Evolutionary conservation across 768 basidiomycete species (phyloP), one percentile per base, ranked within the genome.

Genomic region (Collybiopsis luxurians): DNA sequence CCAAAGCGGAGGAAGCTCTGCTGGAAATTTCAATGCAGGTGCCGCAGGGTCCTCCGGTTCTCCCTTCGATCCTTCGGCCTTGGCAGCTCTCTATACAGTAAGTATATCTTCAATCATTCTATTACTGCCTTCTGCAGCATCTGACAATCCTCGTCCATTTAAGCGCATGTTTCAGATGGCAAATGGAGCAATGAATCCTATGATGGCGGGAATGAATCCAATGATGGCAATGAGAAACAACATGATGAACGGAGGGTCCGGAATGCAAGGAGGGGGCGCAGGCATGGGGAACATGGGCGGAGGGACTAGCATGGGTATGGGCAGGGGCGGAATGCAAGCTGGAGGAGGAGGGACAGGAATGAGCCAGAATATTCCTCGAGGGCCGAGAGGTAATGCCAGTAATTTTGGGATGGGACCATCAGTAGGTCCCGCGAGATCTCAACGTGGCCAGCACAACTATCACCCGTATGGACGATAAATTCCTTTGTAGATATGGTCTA

Each of bases 31-130:
- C 3, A 73, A 63, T 38, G 61, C 61, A 24, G 68, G 66, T 12
- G 63, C 56, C 3, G 72, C 64, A 36, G 66, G 65, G 40, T 72
- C 73, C 46, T 79, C 77, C 3, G 84, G 78, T 61, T 79, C 85
- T 2, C 81, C 89, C 0, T 96, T 98, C 67, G 95, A 98, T 67
- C 92, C 95, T 0, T 90, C 93, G 61, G 92, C 92, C 1, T 86
- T 98, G 67, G 93, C 93, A 0, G 84, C 89, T 56, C 85, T 98
- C 58, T 98, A 97, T 73, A 93, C 95, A 34, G 31, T 34, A 34
- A 80, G 13, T 34, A 34, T 13, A 34, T 34, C 31, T 34, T 34
- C 31, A 34, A 13, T 5, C 31, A 13, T 34, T 34, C 31, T 97
- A 67, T 92, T 95, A 0, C 90, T 92, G 61, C 91, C 92, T 1